phyloP scores from a whole-genome alignment of 75 land plant genomes.

The Cunninghamia lanceolata region DNA sequence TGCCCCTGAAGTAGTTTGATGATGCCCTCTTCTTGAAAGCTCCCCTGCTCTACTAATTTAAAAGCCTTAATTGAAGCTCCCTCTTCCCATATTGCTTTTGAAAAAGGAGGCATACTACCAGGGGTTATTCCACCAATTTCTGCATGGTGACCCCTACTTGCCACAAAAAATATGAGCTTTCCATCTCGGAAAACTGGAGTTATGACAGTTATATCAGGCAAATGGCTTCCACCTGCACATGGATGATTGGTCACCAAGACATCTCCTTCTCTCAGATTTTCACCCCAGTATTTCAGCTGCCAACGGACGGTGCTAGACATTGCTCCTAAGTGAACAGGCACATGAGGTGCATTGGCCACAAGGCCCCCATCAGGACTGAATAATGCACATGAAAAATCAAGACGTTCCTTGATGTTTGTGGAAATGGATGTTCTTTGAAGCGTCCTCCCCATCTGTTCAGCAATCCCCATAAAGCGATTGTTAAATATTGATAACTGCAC shows the following conservation, averaged over 20 bases:
- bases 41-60: conserved; percentile 87
- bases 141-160: conserved; percentile 99
- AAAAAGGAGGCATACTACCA: conserved; percentile 99
- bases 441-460: conserved; percentile 99
- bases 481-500: conserved; percentile 94
- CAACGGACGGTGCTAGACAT: conserved; percentile 97
- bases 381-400: conserved; percentile 98
- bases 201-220: conserved; percentile 97
- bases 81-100: conserved; percentile 96
- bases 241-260: conserved; percentile 98
- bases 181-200: conserved; percentile 91
- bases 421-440: conserved; percentile 98
- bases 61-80: conserved; percentile 98
- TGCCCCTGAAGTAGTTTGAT: conserved; percentile 59
- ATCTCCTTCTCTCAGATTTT: conserved; percentile 91
- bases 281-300: conserved; percentile 91
- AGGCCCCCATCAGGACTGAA: conserved; percentile 96
- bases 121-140: conserved; percentile 99
- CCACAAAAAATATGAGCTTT: conserved; percentile 88
- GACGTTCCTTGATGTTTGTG: conserved; percentile 94
- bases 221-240: conserved; percentile 97
- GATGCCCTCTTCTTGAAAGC: conserved; percentile 94
- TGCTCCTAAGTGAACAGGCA: conserved; percentile 97
- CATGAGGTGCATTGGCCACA: conserved; percentile 99
- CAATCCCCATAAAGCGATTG: conserved; percentile 98